These are phyloP conservation scores for Corynespora cassiicola DNA, from an alignment of 2,329 filamentous ascomycete genomes.

Conservation along the genomic window DNA sequence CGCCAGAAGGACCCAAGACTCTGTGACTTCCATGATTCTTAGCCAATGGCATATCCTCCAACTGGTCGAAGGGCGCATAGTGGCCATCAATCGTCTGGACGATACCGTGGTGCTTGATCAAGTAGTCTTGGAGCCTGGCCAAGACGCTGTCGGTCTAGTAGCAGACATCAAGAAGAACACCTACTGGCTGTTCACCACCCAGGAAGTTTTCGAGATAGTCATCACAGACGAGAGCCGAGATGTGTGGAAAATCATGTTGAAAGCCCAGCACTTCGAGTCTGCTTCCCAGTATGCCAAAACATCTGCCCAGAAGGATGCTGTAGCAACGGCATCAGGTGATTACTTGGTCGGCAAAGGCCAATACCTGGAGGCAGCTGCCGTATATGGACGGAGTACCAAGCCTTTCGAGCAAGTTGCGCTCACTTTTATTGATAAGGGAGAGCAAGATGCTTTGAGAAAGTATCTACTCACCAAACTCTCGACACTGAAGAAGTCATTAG, in stretches of 20 bases:
- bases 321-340: conserved; percentile 91
- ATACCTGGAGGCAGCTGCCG: conserved; percentile 82
- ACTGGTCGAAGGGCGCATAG: conserved; percentile 80
- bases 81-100: conserved; percentile 86
- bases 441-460: conserved; percentile 88
- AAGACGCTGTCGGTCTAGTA: conserved; percentile 81
- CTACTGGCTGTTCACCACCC: conserved; percentile 91
- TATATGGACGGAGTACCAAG: conserved; percentile 96
- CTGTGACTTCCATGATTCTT: conserved; percentile 79
- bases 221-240: conserved; percentile 89
- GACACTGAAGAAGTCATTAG: conserved; percentile 78
- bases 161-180: conserved; percentile 95
- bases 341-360: conserved; percentile 81
- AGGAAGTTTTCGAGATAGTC: conserved; percentile 93
- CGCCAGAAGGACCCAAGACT: conserved; percentile 71
- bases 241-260: conserved; percentile 92
- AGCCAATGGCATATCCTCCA: conserved; percentile 94
- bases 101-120: conserved; percentile 89
- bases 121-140: conserved; percentile 78
- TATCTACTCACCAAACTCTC: conserved; percentile 87
- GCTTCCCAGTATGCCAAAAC: conserved; percentile 86
- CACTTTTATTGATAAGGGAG: conserved; percentile 85
- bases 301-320: conserved; percentile 81
- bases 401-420: conserved; percentile 95
- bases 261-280: conserved; percentile 84